Evolutionary conservation across 352 stramenopile genomes (phyloP).

Genomic region (Achlya hypogyna): DNA sequence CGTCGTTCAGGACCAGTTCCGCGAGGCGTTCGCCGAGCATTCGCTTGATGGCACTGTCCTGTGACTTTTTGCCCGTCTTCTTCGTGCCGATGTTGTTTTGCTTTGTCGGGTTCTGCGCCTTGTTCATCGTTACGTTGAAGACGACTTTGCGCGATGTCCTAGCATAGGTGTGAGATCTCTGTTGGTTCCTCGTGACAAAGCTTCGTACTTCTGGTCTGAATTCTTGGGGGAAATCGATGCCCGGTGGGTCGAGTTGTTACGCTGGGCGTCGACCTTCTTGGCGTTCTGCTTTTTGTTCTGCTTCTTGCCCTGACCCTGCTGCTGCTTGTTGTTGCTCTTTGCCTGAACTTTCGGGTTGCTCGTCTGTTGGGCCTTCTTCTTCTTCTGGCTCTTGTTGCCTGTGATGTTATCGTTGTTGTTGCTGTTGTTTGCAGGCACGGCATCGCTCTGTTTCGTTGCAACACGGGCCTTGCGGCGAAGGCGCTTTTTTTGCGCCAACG

Average conservation of each 20-base stretch:
- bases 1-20: not conserved
- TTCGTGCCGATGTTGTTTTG: not conserved
- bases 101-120: not conserved
- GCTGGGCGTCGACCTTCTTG: slow-evolving; percentile 6
- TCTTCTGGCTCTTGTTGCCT: not conserved
- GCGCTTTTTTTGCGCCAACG: too few relatives aligned
- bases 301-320: not conserved
- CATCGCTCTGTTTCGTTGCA: too few relatives aligned
- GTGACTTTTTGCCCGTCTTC: not conserved
- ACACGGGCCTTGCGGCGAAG: too few relatives aligned
- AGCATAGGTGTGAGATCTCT: not conserved
- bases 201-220: not conserved
- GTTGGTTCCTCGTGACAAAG: not conserved
- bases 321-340: not conserved
- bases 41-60: not conserved
- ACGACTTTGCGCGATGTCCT: slow-evolving; percentile 10
- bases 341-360: not conserved
- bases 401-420: not conserved
- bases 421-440: not conserved
- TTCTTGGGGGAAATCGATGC: too few relatives aligned
- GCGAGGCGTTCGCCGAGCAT: not conserved
- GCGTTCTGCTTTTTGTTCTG: slow-evolving; percentile 3
- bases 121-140: slow-evolving; percentile 18
- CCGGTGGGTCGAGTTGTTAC: not conserved
- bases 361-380: not conserved